Conservation (phyloP, 306 rosid species). For the Quercus dentata region DNA sequence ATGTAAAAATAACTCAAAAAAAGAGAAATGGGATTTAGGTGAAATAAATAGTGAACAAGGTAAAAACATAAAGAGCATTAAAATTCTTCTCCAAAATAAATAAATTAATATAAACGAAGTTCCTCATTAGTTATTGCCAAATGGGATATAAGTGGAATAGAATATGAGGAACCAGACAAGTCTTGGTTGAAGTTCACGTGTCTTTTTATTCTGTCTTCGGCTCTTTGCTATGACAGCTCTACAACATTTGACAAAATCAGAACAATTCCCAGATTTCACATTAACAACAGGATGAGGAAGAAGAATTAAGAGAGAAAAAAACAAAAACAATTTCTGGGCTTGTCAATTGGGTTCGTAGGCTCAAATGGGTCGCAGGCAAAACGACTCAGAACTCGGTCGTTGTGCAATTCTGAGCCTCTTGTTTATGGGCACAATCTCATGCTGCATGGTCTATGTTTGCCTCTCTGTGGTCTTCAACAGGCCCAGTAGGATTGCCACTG, state of each 20-base stretch:
- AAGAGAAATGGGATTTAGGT: no score
- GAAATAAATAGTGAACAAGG: no score
- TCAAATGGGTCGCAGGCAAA: conserved; percentile 73
- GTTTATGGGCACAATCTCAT: conserved; percentile 52
- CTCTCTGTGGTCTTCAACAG: conserved; percentile 22
- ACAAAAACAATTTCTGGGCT: conserved; percentile 22
- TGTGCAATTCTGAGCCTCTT: conserved; percentile 43
- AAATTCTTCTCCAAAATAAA: no score
- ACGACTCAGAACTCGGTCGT: conserved; percentile 48
- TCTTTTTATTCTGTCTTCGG: neutral
- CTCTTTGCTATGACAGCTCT: conserved; percentile 13
- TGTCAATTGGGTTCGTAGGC: neutral
- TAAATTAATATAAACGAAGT: no score
- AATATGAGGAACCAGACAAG: no score
- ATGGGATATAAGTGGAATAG: no score
- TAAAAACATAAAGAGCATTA: no score
- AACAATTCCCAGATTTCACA: neutral
- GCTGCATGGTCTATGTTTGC: conserved; percentile 46
- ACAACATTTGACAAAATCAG: neutral
- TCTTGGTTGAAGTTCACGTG: neutral
- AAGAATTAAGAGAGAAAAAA: neutral
- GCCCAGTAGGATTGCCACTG: neutral
- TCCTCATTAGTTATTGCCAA: no score
- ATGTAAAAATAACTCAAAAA: no score
- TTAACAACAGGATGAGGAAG: neutral